phyloP scores from a whole-genome alignment of 352 stramenopile species.

The Phytophthora cactorum region DNA sequence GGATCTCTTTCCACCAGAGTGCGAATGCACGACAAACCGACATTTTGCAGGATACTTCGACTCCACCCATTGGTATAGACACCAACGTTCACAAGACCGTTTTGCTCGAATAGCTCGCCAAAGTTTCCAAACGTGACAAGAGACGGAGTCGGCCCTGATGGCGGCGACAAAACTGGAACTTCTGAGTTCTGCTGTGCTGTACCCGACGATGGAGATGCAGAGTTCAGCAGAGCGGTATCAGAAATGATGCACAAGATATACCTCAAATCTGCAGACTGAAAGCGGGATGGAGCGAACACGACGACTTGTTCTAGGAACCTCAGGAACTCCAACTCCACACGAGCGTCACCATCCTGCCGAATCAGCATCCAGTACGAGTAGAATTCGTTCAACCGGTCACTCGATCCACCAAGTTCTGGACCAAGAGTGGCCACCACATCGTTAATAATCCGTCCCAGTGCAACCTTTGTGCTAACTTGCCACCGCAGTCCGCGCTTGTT shows the following conservation, averaged over 20 bases:
- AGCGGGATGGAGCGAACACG: constrained; percentile 73
- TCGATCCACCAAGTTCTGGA: constrained; percentile 53
- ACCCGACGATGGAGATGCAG: constrained; percentile 9
- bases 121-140: constrained; percentile 29
- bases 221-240: constrained; percentile 44
- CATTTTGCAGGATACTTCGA: constrained; percentile 73
- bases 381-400: constrained; percentile 62
- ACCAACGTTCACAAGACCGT: constrained; percentile 46
- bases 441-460: constrained; percentile 73
- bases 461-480: constrained; percentile 62
- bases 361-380: constrained; percentile 78
- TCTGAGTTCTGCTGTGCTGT: constrained; percentile 19
- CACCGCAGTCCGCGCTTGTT: constrained; percentile 61
- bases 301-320: constrained; percentile 87
- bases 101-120: constrained; percentile 35
- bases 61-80: constrained; percentile 58
- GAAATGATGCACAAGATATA: constrained; percentile 73
- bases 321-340: constrained; percentile 80
- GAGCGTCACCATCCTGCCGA: constrained; percentile 68
- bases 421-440: constrained; percentile 67
- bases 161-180: constrained; percentile 26
- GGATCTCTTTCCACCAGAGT: constrained; percentile 83
- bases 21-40: constrained; percentile 76
- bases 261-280: constrained; percentile 57
- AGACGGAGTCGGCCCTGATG: constrained; percentile 21